phyloP scores from a whole-genome alignment of 2,329 filamentous ascomycete genomes.

The Sporothrix dimorphospora region DNA sequence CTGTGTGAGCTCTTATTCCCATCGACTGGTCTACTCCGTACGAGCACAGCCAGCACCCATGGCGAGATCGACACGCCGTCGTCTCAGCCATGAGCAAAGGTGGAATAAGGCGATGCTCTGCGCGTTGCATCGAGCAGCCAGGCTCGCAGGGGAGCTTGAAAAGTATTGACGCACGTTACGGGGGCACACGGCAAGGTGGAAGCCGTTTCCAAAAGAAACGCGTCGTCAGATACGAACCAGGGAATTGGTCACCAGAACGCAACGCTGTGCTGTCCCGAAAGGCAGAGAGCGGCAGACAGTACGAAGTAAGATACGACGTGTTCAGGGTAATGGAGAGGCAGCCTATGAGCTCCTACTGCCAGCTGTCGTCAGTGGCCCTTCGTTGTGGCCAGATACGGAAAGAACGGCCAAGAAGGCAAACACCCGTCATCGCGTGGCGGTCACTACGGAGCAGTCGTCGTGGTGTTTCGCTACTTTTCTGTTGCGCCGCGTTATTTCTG shows the following conservation, averaged over 20 bases:
- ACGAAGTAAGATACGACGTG: no score
- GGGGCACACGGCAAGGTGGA: neutral
- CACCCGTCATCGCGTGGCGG: neutral
- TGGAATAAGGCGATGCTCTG: neutral
- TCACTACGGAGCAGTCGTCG: no score
- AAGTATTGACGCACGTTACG: neutral
- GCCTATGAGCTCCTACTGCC: neutral
- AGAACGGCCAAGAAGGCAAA: constrained; percentile 4
- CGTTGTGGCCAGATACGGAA: constrained; percentile 1
- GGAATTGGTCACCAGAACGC: neutral
- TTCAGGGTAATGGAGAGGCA: neutral
- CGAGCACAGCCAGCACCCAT: no score
- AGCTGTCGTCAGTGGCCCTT: neutral
- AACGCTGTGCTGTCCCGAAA: neutral
- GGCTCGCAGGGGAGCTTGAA: no score
- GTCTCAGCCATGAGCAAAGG: neutral
- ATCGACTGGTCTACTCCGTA: neutral
- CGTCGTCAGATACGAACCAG: neutral
- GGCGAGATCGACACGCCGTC: constrained; percentile 20
- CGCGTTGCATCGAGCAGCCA: neutral
- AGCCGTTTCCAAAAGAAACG: neutral
- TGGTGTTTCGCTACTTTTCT: no score
- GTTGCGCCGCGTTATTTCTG: neutral
- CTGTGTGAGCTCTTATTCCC: neutral
- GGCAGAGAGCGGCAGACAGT: neutral